Evolutionary conservation across 1,284 basidiomycete genomes (phyloP), one percentile per base, ranked within the genome.

Genomic region (Xerocomus cyaneibrunnescens): DNA sequence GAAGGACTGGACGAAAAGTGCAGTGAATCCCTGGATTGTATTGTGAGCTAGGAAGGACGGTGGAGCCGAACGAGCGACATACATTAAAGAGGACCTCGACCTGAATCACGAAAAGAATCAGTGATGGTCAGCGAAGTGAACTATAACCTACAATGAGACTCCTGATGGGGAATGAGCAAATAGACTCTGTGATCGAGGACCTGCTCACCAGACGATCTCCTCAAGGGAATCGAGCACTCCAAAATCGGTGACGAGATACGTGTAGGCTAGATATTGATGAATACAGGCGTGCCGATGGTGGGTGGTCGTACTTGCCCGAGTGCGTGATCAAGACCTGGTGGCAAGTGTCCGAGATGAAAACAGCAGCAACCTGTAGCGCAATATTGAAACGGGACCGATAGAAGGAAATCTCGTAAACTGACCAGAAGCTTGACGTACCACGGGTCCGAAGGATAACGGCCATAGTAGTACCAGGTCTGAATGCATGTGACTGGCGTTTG

Each of bases 321-420:
- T 85, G 83, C 1, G 77, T 75, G 47, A 85, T 84, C 47, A 85
- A 63, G 2, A 69, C 73, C 64, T 84, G 79, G 53, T 85, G 84
- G 3, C 78, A 59, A 0, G 76, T 77, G 54, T 85, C 83, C 45
- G 77, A 81, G 0, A 73, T 0, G 61, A 80, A 76, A 3, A 81
- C 78, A 9, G 68, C 63, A 32, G 67, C 70, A 32, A 84, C 79
- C 80, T 83, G 48, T 4, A 41, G 36, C n/a, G 6, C 23, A 36
- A 25, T 17, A 17, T 53, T 38, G 5, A 12, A 17, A 37, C 21
- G 22, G 38, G 5, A 23, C 4, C 7, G 21, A 17, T 10, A 2
- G 9, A 22, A 9, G 23, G 8, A 5, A 17, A 1, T 37, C 22
- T 35, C n/a, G 16, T 37, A 10, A 34, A 52, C 58, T 17, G 31